phyloP scores from a whole-genome alignment of 495 filamentous ascomycete genomes.

The Neurospora hispaniola region DNA sequence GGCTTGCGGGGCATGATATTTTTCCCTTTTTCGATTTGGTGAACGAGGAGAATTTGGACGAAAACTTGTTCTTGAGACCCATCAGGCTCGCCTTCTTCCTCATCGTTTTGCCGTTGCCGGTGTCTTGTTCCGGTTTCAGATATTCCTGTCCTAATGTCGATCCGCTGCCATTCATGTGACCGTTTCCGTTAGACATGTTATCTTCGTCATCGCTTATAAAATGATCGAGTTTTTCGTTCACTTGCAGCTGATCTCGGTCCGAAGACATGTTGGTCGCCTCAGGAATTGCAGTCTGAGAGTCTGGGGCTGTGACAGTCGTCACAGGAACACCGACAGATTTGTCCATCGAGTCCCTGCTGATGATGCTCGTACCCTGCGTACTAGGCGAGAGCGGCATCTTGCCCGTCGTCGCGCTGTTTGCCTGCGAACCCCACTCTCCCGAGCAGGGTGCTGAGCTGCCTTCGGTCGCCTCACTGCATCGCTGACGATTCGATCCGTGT shows the following conservation, averaged over 20 bases:
- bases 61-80: neutral
- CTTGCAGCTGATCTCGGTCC: neutral
- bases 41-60: neutral
- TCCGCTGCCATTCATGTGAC: conserved; percentile 3
- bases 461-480: conserved; percentile 43
- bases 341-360: conserved; percentile 39
- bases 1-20: neutral
- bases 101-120: conserved; percentile 20
- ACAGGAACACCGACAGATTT: conserved; percentile 29
- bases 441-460: conserved; percentile 36
- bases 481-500: conserved; percentile 28
- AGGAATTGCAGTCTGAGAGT: conserved; percentile 20
- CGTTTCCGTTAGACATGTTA: neutral
- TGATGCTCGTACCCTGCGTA: conserved; percentile 47
- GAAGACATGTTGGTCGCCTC: conserved; percentile 11
- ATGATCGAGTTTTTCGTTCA: neutral
- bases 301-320: conserved; percentile 28
- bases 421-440: conserved; percentile 44
- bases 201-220: neutral
- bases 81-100: conserved; percentile 41
- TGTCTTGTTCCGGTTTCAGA: neutral
- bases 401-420: conserved; percentile 43
- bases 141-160: neutral
- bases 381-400: conserved; percentile 49
- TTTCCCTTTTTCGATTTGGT: neutral